Evolutionary conservation across 257 asterid genomes (phyloP), one percentile per base, ranked within the genome.

Genomic region (Lantana camara): DNA sequence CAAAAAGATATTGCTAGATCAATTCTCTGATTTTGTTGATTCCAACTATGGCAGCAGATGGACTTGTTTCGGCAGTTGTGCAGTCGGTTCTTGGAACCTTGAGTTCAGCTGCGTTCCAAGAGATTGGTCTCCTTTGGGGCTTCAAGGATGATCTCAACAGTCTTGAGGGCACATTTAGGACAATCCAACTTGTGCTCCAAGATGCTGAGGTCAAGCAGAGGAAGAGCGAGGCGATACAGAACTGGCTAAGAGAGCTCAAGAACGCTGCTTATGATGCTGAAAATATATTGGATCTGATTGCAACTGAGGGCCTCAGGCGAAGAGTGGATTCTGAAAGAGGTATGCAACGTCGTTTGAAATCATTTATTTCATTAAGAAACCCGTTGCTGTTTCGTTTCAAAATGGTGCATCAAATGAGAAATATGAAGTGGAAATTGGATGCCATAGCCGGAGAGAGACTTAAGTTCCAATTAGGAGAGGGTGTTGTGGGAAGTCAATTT

Each of bases 231-330:
- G 16, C 53, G 23, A 0, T 67, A 3, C 65, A 44, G 50, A 46
- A 41, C 8, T 76, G 85, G 80, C 66, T 73, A 27, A 46, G 30
- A 17, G 64, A 70, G 69, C 80, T 80, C 17, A 80, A 76, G 19
- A 5, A 55, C 48, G 77, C 65, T 23, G 75, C 82, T 47, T 77
- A 64, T 56, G 80, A 77, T 45, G 82, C 70, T 60, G 82, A 80
- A 50, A 73, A 73, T 60, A 21, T 74, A 10, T 50, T 78, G 23
- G 80, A 78, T 0, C 45, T 38, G 47, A 59, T 74, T 7, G 35
- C 75, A 4, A 66, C 22, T 0, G 76, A 73, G 44, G 78, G 73
- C 66, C 58, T 63, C 9, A n/a, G 24, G 44, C 30, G 56, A 44
- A 73, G 63, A 2, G 9, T 12, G 44, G 44, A 37, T 37, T 37